Evolutionary conservation across 2,329 filamentous ascomycete genomes (phyloP), one percentile per base, ranked within the genome.

Genomic region (Aureobasidium musti): DNA sequence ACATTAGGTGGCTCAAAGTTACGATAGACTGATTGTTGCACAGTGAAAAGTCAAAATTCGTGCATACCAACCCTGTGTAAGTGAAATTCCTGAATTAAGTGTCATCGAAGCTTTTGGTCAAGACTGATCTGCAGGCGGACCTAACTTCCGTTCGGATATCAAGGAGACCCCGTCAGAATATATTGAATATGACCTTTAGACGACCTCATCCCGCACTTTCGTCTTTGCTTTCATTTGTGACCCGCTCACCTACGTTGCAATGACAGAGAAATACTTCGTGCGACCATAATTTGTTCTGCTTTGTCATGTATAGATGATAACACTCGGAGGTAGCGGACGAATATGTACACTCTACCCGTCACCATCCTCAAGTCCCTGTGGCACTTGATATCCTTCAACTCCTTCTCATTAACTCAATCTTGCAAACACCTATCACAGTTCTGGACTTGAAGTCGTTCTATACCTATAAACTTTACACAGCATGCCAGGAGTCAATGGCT

Each of bases 401-500:
- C 5, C 28, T 37, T 2, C 30, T 54, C 1, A 3, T 33, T 37
- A 8, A 7, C 7, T 26, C n/a, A 19, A 19, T 14, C 6, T 13
- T 14, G 10, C 17, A 19, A 5, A 39, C 14, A 17, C 1, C 13
- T 14, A 28, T 50, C 23, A 28, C 23, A 5, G 13, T 30, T 30
- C 23, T 28, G 19, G 13, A 19, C 13, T 17, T 17, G 10, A 23
- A 37, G 13, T 21, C 19, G 6, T 35, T 21, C 1, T 13, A 35
- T 14, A 7, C 19, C 11, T 17, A 4, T 2, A 11, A n/a, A 7
- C 7, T 21, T 47, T 8, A 10, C 43, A 28, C 28, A 33, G 5
- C 23, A 60, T 60, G 56, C 4, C 56, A 17, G 5, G 23, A 52
- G 47, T 63, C 21, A 63, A 63, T 52, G 59, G 59, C n/a, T 63